A percentile compares a stretch with the other conserved stretches of the same genome.
phyloP scores from a whole-genome alignment of 306 rosid genomes.

The Chamaecrista fasciculata region DNA sequence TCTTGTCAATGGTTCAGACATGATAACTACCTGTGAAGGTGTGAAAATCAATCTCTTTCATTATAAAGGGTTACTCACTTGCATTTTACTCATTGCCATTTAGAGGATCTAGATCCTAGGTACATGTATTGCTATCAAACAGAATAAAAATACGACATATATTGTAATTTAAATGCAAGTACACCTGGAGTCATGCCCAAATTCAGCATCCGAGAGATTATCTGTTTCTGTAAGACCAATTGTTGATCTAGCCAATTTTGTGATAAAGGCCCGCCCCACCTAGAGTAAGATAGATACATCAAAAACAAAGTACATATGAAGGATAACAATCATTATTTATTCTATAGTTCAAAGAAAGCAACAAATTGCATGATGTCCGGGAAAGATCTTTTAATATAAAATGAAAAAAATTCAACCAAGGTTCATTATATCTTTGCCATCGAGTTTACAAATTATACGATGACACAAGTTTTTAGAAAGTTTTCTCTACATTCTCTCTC shows the following conservation, averaged over 20 bases:
- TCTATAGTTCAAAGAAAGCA: neutral
- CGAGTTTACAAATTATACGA: too few species aligned
- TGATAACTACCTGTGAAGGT: neutral
- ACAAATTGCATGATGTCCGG: neutral
- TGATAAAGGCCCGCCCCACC: constrained; percentile 96
- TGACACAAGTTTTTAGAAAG: too few species aligned
- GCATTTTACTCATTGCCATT: neutral
- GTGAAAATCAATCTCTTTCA: neutral
- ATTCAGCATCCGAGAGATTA: constrained; percentile 78
- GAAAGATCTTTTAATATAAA: neutral
- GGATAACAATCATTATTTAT: neutral
- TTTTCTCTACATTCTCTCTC: too few species aligned
- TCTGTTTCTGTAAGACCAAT: constrained; percentile 70
- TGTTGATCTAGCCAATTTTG: constrained; percentile 92
- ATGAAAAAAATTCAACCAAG: too few species aligned
- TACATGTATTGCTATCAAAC: constrained; percentile 3
- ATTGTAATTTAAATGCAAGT: neutral
- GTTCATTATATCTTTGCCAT: too few species aligned
- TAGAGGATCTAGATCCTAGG: neutral
- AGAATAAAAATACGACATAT: constrained; percentile 7
- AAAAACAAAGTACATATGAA: constrained; percentile 26
- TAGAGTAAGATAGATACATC: constrained; percentile 39
- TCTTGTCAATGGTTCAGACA: neutral
- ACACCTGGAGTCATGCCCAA: constrained; percentile 99
- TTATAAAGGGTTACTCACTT: neutral